Evolutionary conservation across 495 filamentous ascomycete species (phyloP).

Genomic region (Neurospora sp.): DNA sequence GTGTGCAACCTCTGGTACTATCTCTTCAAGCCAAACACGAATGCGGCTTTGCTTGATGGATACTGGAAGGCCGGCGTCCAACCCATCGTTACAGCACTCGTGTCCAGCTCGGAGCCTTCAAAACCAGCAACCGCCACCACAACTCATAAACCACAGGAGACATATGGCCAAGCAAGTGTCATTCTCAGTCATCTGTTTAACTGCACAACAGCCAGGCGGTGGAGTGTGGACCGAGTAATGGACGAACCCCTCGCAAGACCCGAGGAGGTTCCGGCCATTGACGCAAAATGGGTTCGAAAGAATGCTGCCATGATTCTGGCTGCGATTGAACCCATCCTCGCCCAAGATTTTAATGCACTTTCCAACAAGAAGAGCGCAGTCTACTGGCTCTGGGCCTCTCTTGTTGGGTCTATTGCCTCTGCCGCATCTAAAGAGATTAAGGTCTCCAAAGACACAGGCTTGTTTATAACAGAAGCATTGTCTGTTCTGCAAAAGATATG

Average conservation of each 20-base stretch:
- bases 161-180: slow-evolving; percentile 42
- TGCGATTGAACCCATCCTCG: slow-evolving; percentile 54
- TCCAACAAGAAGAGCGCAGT: slow-evolving; percentile 35
- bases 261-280: slow-evolving; percentile 67
- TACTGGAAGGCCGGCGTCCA: slow-evolving; percentile 74
- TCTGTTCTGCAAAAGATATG: slow-evolving; percentile 59
- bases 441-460: slow-evolving; percentile 69
- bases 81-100: slow-evolving; percentile 31
- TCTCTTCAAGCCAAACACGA: slow-evolving; percentile 59
- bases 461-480: slow-evolving; percentile 63
- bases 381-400: slow-evolving; percentile 54
- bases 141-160: slow-evolving; percentile 11
- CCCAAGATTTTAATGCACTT: slow-evolving; percentile 42
- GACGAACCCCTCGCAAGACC: slow-evolving; percentile 45
- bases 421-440: slow-evolving; percentile 87
- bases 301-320: slow-evolving; percentile 50
- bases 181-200: slow-evolving; percentile 63
- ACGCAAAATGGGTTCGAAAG: slow-evolving; percentile 80
- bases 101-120: slow-evolving; percentile 1
- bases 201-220: slow-evolving; percentile 51
- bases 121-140: not conserved
- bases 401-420: slow-evolving; percentile 58
- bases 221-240: slow-evolving; percentile 62
- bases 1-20: slow-evolving; percentile 82
- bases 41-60: slow-evolving; percentile 50